Evolutionary conservation across 1,284 basidiomycete species (phyloP).

Genomic region (Ustilago curta): DNA sequence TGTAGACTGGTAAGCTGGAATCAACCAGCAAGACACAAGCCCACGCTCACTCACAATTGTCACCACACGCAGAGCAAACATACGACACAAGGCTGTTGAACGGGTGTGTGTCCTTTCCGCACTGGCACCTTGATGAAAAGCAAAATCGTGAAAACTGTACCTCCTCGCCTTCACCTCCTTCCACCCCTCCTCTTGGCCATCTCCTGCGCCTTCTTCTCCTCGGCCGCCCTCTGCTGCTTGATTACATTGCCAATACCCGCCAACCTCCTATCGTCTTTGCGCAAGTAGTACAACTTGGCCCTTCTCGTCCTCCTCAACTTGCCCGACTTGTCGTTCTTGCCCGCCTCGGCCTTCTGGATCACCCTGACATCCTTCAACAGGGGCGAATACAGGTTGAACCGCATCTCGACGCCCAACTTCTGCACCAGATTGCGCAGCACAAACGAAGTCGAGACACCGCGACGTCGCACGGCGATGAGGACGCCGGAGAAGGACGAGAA

Average conservation of each 20-base stretch:
- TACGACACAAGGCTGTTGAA: background rate
- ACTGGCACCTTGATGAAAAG: background rate
- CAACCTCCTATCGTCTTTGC: slow-evolving; percentile 62
- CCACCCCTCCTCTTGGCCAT: slow-evolving; percentile 39
- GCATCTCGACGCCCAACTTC: slow-evolving; percentile 68
- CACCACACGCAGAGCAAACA: background rate
- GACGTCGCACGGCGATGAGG: slow-evolving; percentile 62
- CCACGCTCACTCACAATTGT: background rate
- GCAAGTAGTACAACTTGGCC: slow-evolving; percentile 67
- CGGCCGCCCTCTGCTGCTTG: slow-evolving; percentile 54
- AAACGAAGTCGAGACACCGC: slow-evolving; percentile 64
- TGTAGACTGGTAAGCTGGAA: background rate
- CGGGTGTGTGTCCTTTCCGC: background rate
- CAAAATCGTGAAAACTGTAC: background rate
- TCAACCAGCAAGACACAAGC: background rate
- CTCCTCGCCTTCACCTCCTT: slow-evolving; percentile 13
- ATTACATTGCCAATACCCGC: slow-evolving; percentile 58
- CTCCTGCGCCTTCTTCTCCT: slow-evolving; percentile 51
- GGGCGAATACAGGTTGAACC: slow-evolving; percentile 66
- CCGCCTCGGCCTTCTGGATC: slow-evolving; percentile 60
- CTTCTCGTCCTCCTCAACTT: slow-evolving; percentile 59
- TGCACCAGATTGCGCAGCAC: slow-evolving; percentile 65
- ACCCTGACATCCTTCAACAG: slow-evolving; percentile 66
- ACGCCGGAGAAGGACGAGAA: slow-evolving; percentile 65
- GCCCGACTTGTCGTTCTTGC: slow-evolving; percentile 55